Percentiles rank a stretch among this genome's conserved stretches.
These are phyloP conservation scores for Taiozyma sp. DNA, from an alignment of 1,139 yeast genomes.

Conservation along the genomic window DNA sequence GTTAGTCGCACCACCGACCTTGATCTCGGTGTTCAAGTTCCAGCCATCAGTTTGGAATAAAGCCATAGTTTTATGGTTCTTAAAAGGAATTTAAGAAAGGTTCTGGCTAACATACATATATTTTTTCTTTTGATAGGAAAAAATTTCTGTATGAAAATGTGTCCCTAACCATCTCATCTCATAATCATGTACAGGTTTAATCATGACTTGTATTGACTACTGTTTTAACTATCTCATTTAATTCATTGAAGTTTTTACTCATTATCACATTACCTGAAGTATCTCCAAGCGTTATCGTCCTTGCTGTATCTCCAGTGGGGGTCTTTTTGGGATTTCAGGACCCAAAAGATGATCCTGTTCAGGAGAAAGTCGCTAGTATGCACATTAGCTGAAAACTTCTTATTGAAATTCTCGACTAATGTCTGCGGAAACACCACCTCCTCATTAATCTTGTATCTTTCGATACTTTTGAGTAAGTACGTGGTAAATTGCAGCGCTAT, in stretches of 20 bases:
- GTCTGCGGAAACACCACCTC: neutral
- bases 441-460: neutral
- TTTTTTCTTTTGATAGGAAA: neutral
- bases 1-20: constrained; percentile 8
- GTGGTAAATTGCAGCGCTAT: constrained; percentile 1
- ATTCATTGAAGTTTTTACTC: neutral
- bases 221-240: neutral
- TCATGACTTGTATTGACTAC: neutral
- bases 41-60: constrained; percentile 80
- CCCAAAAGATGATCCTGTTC: constrained; percentile 6
- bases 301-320: constrained; percentile 6
- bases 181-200: neutral
- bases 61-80: constrained; percentile 40
- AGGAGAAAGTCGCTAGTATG: constrained; percentile 1
- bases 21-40: constrained; percentile 44
- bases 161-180: neutral
- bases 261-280: neutral
- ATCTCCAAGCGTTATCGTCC: constrained; percentile 7
- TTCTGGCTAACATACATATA: neutral
- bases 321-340: constrained; percentile 5
- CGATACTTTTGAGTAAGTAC: neutral
- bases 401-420: constrained; percentile 5
- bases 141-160: neutral
- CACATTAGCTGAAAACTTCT: constrained; percentile 3
- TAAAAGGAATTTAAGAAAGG: neutral